A percentile compares a stretch with the other conserved stretches of the same genome.
Evolutionary conservation across 306 rosid genomes (phyloP).

Genomic region (Hippophae rhamnoides): DNA sequence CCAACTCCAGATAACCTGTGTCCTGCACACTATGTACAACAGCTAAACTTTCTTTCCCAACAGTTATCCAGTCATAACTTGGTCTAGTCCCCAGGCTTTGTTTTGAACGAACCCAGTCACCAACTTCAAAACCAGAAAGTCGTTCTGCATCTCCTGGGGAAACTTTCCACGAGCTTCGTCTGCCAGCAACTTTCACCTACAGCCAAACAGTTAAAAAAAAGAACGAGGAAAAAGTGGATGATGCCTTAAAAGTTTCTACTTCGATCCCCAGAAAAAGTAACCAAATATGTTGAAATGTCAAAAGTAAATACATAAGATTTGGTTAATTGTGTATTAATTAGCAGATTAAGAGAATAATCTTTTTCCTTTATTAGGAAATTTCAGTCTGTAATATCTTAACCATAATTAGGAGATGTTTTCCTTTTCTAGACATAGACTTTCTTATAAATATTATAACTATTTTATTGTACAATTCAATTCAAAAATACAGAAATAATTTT

Average conservation of each 20-base stretch:
- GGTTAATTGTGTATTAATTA: no score
- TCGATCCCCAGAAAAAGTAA: neutral
- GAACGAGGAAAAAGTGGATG: neutral
- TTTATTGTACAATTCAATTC: no score
- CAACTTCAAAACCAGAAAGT: constrained; percentile 95
- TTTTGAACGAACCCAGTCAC: constrained; percentile 99
- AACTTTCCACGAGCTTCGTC: constrained; percentile 90
- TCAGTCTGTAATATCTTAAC: no score
- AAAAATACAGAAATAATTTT: no score
- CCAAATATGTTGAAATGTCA: no score
- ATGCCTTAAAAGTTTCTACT: neutral
- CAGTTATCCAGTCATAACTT: constrained; percentile 87
- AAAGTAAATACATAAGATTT: no score
- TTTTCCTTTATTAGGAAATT: no score
- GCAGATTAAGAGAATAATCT: no score
- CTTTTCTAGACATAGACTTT: no score
- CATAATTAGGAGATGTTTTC: no score
- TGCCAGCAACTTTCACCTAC: constrained; percentile 79
- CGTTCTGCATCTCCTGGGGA: constrained; percentile 97
- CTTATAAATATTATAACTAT: no score
- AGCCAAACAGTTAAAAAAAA: constrained; percentile 22
- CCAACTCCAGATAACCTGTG: constrained; percentile 82
- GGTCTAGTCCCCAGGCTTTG: constrained; percentile 91
- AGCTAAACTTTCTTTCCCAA: constrained; percentile 86
- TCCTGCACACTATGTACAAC: constrained; percentile 96